Conservation (phyloP, 805 yeast species). For the Osmozyma mogii region DNA sequence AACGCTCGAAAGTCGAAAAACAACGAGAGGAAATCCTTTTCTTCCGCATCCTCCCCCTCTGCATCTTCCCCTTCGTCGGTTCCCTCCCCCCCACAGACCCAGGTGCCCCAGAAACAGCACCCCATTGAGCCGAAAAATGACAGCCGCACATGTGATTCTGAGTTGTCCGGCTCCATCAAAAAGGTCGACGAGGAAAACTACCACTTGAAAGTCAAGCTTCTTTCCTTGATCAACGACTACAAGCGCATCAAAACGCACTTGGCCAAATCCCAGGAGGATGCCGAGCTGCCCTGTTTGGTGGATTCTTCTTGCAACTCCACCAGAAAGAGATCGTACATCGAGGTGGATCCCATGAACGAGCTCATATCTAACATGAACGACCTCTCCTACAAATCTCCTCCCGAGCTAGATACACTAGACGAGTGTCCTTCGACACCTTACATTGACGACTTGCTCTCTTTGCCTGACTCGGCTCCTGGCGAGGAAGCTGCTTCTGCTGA, state of each 20-base stretch:
- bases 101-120: no score
- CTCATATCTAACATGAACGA: conserved; percentile 22
- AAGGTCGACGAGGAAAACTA: conserved; percentile 26
- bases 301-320: conserved; percentile 16
- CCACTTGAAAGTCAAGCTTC: conserved; percentile 25
- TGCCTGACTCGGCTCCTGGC: no score
- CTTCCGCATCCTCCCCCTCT: no score
- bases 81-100: no score
- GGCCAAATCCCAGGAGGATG: conserved; percentile 7
- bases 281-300: conserved; percentile 3
- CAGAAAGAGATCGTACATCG: conserved; percentile 12
- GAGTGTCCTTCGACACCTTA: not conserved
- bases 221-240: conserved; percentile 33
- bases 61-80: no score
- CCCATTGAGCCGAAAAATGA: no score
- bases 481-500: conserved; percentile 9
- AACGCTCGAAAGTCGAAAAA: conserved; percentile 11
- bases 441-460: not conserved
- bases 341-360: conserved; percentile 16
- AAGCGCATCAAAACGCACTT: conserved; percentile 27
- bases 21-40: conserved; percentile 8
- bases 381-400: conserved; percentile 15
- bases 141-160: no score
- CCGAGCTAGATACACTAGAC: not conserved
- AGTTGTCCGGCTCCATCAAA: no score